Evolutionary conservation across 2,329 filamentous ascomycete species (phyloP), one percentile per base, ranked within the genome.

Genomic region (Trichoderma brevicompactum): DNA sequence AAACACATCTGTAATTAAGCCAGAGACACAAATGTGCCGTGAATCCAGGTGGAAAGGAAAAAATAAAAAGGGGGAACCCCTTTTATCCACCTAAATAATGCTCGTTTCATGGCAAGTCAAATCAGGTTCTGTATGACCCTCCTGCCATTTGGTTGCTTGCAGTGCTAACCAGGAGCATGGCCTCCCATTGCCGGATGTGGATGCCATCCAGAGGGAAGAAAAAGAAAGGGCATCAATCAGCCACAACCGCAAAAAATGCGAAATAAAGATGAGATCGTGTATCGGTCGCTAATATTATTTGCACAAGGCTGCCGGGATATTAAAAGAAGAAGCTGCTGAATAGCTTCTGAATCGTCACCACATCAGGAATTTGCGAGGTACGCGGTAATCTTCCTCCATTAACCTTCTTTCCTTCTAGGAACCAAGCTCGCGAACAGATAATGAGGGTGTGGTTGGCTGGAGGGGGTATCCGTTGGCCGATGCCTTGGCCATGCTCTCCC

Each of bases 401-500:
- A 2, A 15, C 7, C 50, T 5, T 43, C 13, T 43, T 17, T 41
- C 54, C 56, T 44, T 32, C 67, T 71, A 78, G 50, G 75, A 74
- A 40, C 75, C 76, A 49, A 78, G 65, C 55, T 78, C 77, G 65
- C 72, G 75, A n/a, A 78, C 76, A 9, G 77, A 73, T 63, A 78
- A 76, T 7, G 75, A 73, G 7, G 76, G 76, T 10, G 75, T 77
- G 7, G 76, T 74, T 7, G 77, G 76, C 66, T 79, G 79, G 19
- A 79, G 70, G 13, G 73, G 73, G 64, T 78, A 78, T 58, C 75
- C 73, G 54, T 76, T 76, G 12, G 73, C 72, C 4, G 75, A 72
- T 55, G 80, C 80, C 64, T 78, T 77, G 38, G 75, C 80, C 69
- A 80, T 68, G 65, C 72, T 79, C 76, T 94, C 91, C 48, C 90